phyloP scores from a whole-genome alignment of 148 eudicot genomes.

The Polygonum aviculare region DNA sequence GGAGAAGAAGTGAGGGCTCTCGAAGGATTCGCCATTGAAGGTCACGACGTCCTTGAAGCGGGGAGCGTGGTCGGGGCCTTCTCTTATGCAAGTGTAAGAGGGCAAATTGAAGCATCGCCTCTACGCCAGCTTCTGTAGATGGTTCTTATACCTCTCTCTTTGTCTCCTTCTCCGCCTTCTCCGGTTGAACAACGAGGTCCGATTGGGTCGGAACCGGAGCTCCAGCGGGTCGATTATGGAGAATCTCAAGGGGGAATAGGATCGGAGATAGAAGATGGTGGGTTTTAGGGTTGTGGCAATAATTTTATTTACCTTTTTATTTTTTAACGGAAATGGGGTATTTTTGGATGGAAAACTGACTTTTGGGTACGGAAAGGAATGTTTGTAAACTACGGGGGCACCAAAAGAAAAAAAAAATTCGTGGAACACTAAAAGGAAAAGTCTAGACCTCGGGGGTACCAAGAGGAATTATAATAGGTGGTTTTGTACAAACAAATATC shows the following conservation, averaged over 20 bases:
- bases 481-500: too few species aligned
- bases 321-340: too few species aligned
- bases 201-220: neutral
- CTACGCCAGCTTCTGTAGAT: conserved; percentile 92
- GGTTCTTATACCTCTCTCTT: conserved; percentile 73
- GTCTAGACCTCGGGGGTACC: too few species aligned
- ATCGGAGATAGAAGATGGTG: neutral
- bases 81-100: conserved; percentile 59
- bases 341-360: too few species aligned
- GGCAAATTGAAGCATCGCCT: conserved; percentile 84
- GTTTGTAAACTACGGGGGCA: too few species aligned
- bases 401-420: too few species aligned
- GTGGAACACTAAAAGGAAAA: too few species aligned
- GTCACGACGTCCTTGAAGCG: conserved; percentile 67
- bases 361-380: too few species aligned
- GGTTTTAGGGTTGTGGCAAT: conserved; percentile 12
- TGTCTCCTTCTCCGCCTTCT: neutral
- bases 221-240: neutral
- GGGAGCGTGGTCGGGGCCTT: conserved; percentile 95
- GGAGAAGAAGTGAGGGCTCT: conserved; percentile 66
- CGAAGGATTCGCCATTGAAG: conserved; percentile 75
- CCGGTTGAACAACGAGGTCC: neutral
- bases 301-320: too few species aligned
- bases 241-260: neutral
- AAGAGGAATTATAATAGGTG: too few species aligned